A percentile compares a stretch with the other conserved stretches of the same genome.
These are phyloP conservation scores for Sporothrix mexicana DNA, from an alignment of 2,329 filamentous ascomycete species.

Conservation along the genomic window DNA sequence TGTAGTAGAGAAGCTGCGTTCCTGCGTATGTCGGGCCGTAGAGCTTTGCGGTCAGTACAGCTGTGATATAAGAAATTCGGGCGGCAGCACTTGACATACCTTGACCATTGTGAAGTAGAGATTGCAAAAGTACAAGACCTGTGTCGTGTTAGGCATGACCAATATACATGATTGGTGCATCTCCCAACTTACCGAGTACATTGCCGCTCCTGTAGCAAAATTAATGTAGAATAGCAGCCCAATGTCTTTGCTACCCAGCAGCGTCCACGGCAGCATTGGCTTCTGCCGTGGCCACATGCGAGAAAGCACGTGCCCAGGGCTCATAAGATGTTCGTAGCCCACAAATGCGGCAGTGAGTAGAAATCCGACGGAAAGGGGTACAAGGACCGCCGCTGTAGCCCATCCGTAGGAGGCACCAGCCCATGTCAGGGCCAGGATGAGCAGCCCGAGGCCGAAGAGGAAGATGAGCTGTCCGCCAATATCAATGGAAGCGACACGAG, in stretches of 20 bases:
- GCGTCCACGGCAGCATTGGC: conserved; percentile 64
- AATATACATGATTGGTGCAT: not conserved
- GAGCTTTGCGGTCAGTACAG: conserved; percentile 36
- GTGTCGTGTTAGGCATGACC: conserved; percentile 46
- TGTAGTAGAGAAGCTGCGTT: conserved; percentile 61
- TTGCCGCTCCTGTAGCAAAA: conserved; percentile 63
- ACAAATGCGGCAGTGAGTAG: conserved; percentile 52
- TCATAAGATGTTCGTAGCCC: conserved; percentile 61
- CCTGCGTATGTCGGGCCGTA: conserved; percentile 32
- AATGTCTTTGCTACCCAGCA: conserved; percentile 64
- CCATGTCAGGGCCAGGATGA: conserved; percentile 63
- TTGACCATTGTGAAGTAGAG: conserved; percentile 69
- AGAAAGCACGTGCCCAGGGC: conserved; percentile 54
- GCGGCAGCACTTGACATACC: not conserved
- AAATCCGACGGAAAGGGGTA: conserved; percentile 54
- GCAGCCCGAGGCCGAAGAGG: conserved; percentile 58
- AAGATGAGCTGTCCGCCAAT: conserved; percentile 63
- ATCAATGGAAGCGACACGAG: conserved; percentile 61
- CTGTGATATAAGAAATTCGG: too few species aligned
- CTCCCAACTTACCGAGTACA: conserved; percentile 51
- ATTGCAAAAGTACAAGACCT: conserved; percentile 71
- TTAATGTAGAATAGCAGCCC: conserved; percentile 67
- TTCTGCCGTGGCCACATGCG: conserved; percentile 59
- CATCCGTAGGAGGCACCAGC: conserved; percentile 60
- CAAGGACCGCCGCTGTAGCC: conserved; percentile 56